Evolutionary conservation across 2,329 filamentous ascomycete genomes (phyloP), one percentile per base, ranked within the genome.

Genomic region (Leptosphaerulina australis): DNA sequence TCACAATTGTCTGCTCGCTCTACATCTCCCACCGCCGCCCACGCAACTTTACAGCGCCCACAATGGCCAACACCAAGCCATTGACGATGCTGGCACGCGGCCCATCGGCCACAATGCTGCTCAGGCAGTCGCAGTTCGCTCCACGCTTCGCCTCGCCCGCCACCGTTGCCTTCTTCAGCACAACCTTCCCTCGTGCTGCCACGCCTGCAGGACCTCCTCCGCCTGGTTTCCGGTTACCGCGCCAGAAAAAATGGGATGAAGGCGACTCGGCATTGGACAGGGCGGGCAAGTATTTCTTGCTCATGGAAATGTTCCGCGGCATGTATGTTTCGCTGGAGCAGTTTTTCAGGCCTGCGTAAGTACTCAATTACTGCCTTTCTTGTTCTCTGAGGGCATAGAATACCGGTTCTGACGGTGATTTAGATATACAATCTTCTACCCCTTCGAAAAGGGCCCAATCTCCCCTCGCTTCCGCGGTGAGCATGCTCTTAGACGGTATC

Each of bases 301-400:
- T 97, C 81, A 87, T 89, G 44, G 94, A 99, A 82, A 94, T 97
- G 88, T 83, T 90, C 74, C 86, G 94, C 71, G 94, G 94, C 76
- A 97, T 99, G 94, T 99, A 97, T 72, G 87, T 99, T 63, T 85
- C 94, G 76, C 74, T 99, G 72, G 94, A 99, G 83, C 93, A 99
- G 81, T 99, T 88, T 84, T 97, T 99, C 82, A 83, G 94, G 76
- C 91, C 93, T 78, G 92, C 94, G 89, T 97, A 83, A 83, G 91
- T 91, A 51, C 38, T 44, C 53, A 54, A 60, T 60, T 52, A 55
- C 36, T 45, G 45, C 53, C 41, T 52, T 45, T 9, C 2, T 22
- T n/a, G 36, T 50, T 29, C 33, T 49, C 25, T 48, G 31, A 26
- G n/a, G 22, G 25, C 6, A 30, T 12, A 21, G 14, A 50, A 45